phyloP scores from a whole-genome alignment of 2,329 filamentous ascomycete species.

The Aplosporella prunicola region DNA sequence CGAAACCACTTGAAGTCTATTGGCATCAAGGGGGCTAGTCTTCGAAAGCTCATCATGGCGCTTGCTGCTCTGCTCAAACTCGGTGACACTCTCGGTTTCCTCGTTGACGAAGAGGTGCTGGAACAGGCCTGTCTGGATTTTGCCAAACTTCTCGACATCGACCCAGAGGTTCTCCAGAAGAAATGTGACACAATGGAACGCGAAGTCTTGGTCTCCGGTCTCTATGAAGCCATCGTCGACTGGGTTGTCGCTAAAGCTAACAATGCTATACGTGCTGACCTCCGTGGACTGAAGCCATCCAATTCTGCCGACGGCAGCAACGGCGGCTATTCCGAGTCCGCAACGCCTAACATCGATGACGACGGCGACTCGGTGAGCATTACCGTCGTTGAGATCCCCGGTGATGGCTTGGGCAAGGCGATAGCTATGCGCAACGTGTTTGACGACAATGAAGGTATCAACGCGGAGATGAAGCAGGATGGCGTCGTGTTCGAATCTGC shows the following conservation, averaged over 20 bases:
- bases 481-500: conserved; percentile 66
- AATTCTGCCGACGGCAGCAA: conserved; percentile 58
- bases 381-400: conserved; percentile 78
- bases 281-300: conserved; percentile 55
- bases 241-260: conserved; percentile 91
- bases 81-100: conserved; percentile 79
- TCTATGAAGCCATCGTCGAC: conserved; percentile 91
- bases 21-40: conserved; percentile 78
- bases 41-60: conserved; percentile 75
- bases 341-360: conserved; percentile 60
- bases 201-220: conserved; percentile 67
- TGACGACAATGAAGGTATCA: conserved; percentile 86
- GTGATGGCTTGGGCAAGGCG: conserved; percentile 72
- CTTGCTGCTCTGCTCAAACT: conserved; percentile 83
- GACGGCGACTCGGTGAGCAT: conserved; percentile 77
- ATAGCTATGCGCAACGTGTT: conserved; percentile 85
- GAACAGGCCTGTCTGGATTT: conserved; percentile 88
- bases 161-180: conserved; percentile 69
- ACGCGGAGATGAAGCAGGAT: conserved; percentile 93
- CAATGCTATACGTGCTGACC: conserved; percentile 66
- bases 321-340: conserved; percentile 40
- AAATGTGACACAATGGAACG: conserved; percentile 81
- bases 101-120: conserved; percentile 72
- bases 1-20: conserved; percentile 77
- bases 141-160: conserved; percentile 72